These are phyloP conservation scores for Fraxinus latifolia DNA, from an alignment of 305 asterid species.

Conservation along the genomic window DNA sequence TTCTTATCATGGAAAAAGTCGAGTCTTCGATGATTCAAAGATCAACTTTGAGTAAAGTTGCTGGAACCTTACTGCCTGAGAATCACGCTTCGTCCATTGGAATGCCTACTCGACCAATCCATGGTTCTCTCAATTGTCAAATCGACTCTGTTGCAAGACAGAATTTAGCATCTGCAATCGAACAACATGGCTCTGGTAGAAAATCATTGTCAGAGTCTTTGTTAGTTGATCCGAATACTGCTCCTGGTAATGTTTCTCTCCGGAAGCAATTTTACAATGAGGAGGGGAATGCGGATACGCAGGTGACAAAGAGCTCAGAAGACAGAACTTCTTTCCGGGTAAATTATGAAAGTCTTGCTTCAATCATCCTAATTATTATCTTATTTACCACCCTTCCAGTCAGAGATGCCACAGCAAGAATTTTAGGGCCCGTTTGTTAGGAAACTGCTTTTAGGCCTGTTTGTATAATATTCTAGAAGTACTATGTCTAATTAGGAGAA, in stretches of 20 bases:
- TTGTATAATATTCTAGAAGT: neutral
- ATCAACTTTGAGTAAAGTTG: conserved; percentile 79
- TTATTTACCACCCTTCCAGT: neutral
- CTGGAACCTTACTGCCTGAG: conserved; percentile 66
- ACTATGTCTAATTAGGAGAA: neutral
- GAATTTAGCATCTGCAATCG: conserved; percentile 73
- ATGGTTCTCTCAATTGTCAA: conserved; percentile 45
- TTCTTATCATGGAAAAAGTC: conserved; percentile 73
- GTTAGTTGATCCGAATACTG: conserved; percentile 57
- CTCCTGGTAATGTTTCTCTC: conserved; percentile 72
- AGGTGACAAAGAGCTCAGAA: conserved; percentile 51
- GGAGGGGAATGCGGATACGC: conserved; percentile 45
- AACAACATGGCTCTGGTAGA: conserved; percentile 92
- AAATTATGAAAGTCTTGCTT: conserved; percentile 17
- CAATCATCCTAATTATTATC: neutral
- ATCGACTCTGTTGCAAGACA: conserved; percentile 60
- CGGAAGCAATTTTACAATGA: conserved; percentile 77
- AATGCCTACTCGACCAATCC: conserved; percentile 48
- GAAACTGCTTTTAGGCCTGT: neutral
- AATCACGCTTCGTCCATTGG: conserved; percentile 38
- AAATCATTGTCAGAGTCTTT: conserved; percentile 92
- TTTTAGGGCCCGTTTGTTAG: neutral
- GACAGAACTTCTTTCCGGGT: conserved; percentile 58
- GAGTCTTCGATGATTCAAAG: conserved; percentile 64
- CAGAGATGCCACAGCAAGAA: neutral